Conservation (phyloP, 108 stramenopile genomes). For the Schizochytrium sp. region DNA sequence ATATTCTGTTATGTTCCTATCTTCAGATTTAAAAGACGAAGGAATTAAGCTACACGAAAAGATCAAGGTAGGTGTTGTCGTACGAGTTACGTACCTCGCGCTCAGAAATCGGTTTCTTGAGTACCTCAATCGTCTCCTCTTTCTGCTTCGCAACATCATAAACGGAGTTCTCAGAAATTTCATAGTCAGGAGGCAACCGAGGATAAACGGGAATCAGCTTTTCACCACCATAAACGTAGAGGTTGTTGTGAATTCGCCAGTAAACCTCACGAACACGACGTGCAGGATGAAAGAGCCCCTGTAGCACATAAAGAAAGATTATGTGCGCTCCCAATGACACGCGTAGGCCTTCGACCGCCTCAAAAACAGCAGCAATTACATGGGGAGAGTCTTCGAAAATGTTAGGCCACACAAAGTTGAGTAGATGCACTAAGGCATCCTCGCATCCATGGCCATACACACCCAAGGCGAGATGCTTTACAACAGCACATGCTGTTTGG, state of each 20-base stretch:
- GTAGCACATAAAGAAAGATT: conserved; percentile 90
- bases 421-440: conserved; percentile 93
- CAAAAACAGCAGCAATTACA: conserved; percentile 96
- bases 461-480: conserved; percentile 96
- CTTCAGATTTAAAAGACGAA: neutral
- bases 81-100: conserved; percentile 14
- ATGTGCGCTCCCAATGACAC: conserved; percentile 91
- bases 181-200: conserved; percentile 20
- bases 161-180: neutral
- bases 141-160: neutral
- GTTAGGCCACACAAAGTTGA: conserved; percentile 99
- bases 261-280: conserved; percentile 96
- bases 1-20: neutral
- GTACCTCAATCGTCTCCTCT: neutral
- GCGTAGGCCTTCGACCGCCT: conserved; percentile 96
- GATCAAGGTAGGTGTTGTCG: conserved; percentile 41
- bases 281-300: conserved; percentile 98
- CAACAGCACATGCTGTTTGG: conserved; percentile 96
- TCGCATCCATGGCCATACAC: conserved; percentile 96
- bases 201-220: conserved; percentile 94
- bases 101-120: neutral
- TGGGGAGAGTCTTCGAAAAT: conserved; percentile 97
- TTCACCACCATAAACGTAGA: conserved; percentile 95
- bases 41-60: conserved; percentile 30
- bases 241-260: conserved; percentile 97